Evolutionary conservation across 164 flowering plant species (phyloP), one percentile per base, ranked within the genome.

Genomic region (Vitis riparia): DNA sequence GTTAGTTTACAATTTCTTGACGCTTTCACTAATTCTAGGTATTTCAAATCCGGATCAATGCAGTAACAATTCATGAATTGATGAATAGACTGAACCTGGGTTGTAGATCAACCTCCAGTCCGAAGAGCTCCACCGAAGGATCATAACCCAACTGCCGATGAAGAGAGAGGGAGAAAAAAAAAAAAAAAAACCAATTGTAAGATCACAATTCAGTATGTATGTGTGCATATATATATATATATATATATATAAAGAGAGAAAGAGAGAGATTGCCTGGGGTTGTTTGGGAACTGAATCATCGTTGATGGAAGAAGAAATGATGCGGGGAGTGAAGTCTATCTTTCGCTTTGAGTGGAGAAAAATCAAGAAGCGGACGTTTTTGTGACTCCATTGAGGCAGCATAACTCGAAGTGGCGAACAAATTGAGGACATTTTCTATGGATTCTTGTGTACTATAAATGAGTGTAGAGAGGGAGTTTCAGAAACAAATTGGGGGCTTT

Each of bases 121-220:
- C 95, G 67, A 88, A 82, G 23, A 89, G 63, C 69, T 89, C 98
- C 74, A 82, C 87, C 0, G 97, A 80, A 64, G 90, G 89, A 84
- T 91, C 89, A 78, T 83, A 91, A 68, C 87, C 83, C 72, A 80
- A 23, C 93, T 90, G 84, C 16, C 53, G 71, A 57, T 48, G 23
- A 79, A 63, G 32, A 12, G 19, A 55, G 29, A 17, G 19, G 49
- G 10, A 47, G 13, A 27, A 68, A 51, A 16, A 23, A 56, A 51
- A 16, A 23, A 56, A 13, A 8, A 66, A 9, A 58, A 49, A 50
- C 0, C 23, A 15, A 8, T 3, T 15, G 12, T 13, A n/a, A 50
- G 19, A 19, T 27, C 17, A 13, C 16, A 52, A 30, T 27, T 66
- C 19, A 32, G 5, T 2, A 65, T 23, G 51, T 11, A 53, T 16